Evolutionary conservation across 2,329 filamentous ascomycete genomes (phyloP).

Genomic region (Ploettnerulaceae sp.): DNA sequence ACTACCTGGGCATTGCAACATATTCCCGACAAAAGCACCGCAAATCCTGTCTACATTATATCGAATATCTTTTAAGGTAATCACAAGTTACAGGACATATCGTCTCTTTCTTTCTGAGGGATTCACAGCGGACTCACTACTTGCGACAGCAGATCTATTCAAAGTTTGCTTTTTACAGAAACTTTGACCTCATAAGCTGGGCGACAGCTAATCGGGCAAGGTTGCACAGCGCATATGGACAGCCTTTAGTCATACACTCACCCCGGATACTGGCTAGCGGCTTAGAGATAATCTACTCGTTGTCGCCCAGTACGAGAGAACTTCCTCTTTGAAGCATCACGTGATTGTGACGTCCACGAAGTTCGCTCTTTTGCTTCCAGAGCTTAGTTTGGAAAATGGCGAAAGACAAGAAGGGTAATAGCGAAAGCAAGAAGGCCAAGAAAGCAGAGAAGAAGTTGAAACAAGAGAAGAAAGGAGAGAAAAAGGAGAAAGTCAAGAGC

Average conservation of each 20-base stretch:
- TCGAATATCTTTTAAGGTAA: no score
- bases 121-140: no score
- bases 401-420: constrained; percentile 47
- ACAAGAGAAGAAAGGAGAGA: constrained; percentile 85
- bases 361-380: not conserved
- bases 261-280: not conserved
- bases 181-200: no score
- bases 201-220: no score
- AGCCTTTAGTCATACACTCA: not conserved
- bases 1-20: not conserved
- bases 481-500: constrained; percentile 68
- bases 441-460: constrained; percentile 65
- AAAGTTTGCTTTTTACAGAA: no score
- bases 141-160: no score
- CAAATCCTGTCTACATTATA: no score
- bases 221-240: not conserved
- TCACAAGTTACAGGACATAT: no score
- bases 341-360: not conserved
- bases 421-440: constrained; percentile 48
- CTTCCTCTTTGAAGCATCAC: not conserved
- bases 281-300: not conserved
- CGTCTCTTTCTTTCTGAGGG: no score
- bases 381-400: constrained; percentile 36
- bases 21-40: not conserved
- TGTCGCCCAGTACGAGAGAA: not conserved